Percentiles rank a stretch among this genome's conserved stretches.
Conservation (phyloP, 768 basidiomycete species). For the Tulasnella calospora region DNA sequence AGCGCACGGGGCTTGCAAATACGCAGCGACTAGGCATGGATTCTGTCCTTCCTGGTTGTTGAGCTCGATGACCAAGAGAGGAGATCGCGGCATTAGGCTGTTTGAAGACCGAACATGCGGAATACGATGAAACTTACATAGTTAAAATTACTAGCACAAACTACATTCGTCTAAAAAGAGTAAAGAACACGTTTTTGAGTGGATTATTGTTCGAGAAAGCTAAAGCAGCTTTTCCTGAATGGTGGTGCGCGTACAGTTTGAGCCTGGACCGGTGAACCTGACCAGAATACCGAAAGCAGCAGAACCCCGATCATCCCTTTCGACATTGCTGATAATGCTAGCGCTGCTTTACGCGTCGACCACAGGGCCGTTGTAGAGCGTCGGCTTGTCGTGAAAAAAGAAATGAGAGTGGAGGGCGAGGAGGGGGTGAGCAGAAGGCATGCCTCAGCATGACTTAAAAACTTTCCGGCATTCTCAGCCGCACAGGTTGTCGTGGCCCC, state of each 20-base stretch:
- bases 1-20: conserved; percentile 6
- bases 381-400: not conserved
- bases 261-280: not conserved
- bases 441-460: not conserved
- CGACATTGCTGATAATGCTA: not conserved
- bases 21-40: conserved; percentile 24
- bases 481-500: too few species aligned
- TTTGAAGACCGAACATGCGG: not conserved
- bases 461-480: not conserved
- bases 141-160: not conserved
- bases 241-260: not conserved
- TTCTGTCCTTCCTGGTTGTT: conserved; percentile 5
- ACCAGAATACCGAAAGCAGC: not conserved
- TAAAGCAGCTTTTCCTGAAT: not conserved
- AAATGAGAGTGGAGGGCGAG: not conserved
- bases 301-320: not conserved
- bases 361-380: not conserved
- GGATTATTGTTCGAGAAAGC: not conserved
- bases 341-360: not conserved
- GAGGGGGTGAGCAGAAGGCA: not conserved
- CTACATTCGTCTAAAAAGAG: not conserved
- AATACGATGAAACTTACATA: not conserved
- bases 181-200: not conserved
- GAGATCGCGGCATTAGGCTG: not conserved
- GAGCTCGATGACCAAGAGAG: not conserved